Conservation (phyloP, 2,329 filamentous ascomycete species). For the Trichoderma sp. region DNA sequence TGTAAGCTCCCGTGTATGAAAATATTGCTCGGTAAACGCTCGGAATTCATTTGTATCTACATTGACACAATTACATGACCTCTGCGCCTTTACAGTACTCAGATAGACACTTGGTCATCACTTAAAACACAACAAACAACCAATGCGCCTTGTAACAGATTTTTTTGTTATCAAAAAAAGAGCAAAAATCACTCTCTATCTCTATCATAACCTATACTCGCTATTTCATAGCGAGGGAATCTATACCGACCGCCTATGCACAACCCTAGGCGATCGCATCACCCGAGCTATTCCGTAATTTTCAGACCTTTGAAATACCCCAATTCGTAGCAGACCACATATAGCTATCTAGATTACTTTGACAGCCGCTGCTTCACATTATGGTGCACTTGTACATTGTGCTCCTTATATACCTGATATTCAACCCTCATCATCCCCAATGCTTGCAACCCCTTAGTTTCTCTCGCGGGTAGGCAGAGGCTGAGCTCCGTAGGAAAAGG, state of each 20-base stretch:
- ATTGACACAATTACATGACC: neutral
- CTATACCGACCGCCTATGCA: slow-evolving; percentile 28
- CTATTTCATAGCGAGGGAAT: slow-evolving; percentile 17
- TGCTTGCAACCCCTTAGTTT: slow-evolving; percentile 19
- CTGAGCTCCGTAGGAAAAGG: slow-evolving; percentile 43
- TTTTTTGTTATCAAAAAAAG: slow-evolving; percentile 20
- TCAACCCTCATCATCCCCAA: neutral
- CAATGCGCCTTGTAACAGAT: neutral
- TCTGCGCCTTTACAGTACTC: neutral
- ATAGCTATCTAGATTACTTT: slow-evolving; percentile 28
- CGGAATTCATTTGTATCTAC: neutral
- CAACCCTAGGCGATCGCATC: slow-evolving; percentile 20
- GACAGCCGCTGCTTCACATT: slow-evolving; percentile 35
- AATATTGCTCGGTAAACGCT: neutral
- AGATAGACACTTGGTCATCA: neutral
- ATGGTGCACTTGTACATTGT: slow-evolving; percentile 33
- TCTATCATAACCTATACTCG: slow-evolving; percentile 22
- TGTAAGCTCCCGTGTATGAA: neutral
- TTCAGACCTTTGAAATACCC: slow-evolving; percentile 34
- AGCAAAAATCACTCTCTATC: slow-evolving; percentile 21
- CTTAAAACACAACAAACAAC: neutral
- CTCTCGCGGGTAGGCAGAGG: slow-evolving; percentile 38
- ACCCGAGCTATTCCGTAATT: slow-evolving; percentile 29
- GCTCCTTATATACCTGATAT: slow-evolving; percentile 18
- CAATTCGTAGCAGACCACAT: slow-evolving; percentile 33